Base-by-base conservation (phyloP, 176 grass and related monocot genomes). In the Lolium perenne region DNA sequence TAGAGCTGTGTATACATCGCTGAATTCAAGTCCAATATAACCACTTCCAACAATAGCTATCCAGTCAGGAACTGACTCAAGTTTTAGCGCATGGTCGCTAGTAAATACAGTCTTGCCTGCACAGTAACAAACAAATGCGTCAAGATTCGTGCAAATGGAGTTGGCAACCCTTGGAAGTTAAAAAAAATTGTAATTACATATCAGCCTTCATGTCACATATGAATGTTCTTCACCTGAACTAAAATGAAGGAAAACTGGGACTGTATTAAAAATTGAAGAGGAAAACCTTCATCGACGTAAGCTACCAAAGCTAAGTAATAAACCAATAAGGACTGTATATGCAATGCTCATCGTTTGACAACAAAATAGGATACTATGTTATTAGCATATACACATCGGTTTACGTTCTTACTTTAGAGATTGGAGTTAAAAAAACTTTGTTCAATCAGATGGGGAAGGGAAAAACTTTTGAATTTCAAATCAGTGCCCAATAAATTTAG, bases 11-110 rank as follows among this genome's bases (percentile, higher is more conserved):
- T 98, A 98, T 58, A 95, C 93, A 92, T 95, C 93, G 84, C 96
- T 95, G 88, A 98, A 98, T 85, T 98, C 96, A 84, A 98, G 96
- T 67, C 91, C 93, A 94, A 98, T 95, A 83, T 98, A 98, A 80
- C 96, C 93, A 86, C 93, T 98, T 92, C 96, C 96, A 81, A 98
- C 86, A 78, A 98, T 98, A 84, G 93, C 96, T 85, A 98, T 93
- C 93, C 92, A 98, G 21, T 95, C 96, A 23, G 93, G 93, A 62
- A 98, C 90, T 82, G 90, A 95, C 82, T 94, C 93, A 53, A 98
- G 89, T 89, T 98, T 98, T 63, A 95, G 71, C 23, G 93, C 96
- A 86, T 95, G 92, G 78, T 94, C 96, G 84, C 96, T 95, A 9
- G 96, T 98, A 92, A 94, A 95, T 84, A 95, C 93, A 63, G 93